A percentile compares a stretch with the other conserved stretches of the same genome.
Conservation (phyloP, 352 stramenopile species). For the Phytophthora aleatoria region DNA sequence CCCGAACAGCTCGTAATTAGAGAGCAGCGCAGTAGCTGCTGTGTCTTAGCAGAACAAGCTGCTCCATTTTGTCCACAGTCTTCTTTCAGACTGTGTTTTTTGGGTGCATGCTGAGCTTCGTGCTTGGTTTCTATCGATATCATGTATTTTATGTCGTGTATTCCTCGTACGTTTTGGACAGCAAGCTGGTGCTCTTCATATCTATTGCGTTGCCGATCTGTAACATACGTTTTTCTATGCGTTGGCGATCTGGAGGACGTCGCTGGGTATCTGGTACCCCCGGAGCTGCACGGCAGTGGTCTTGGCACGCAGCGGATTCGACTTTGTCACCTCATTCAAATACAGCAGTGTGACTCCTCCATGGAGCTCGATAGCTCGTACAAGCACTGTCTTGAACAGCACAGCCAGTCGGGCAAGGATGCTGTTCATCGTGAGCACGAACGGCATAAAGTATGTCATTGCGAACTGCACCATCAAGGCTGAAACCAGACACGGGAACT, state of each 20-base stretch:
- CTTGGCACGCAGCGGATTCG: constrained; percentile 78
- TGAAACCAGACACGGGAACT: constrained; percentile 16
- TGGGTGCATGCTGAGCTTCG: constrained; percentile 7
- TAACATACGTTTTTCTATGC: constrained; percentile 27
- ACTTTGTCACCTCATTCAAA: constrained; percentile 78
- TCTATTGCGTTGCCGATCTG: constrained; percentile 10
- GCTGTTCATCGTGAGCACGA: constrained; percentile 79
- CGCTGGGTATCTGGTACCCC: constrained; percentile 60
- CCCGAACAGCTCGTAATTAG: constrained; percentile 32
- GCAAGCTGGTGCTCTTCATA: constrained; percentile 1
- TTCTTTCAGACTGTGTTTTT: constrained; percentile 11
- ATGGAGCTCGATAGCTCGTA: constrained; percentile 67
- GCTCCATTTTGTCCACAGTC: constrained; percentile 26
- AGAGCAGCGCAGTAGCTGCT: constrained; percentile 8
- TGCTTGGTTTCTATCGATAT: constrained; percentile 28
- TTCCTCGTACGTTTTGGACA: constrained; percentile 4
- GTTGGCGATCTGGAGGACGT: constrained; percentile 62
- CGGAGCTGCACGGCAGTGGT: constrained; percentile 73
- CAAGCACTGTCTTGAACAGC: constrained; percentile 66
- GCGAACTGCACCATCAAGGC: constrained; percentile 72
- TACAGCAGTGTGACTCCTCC: constrained; percentile 75
- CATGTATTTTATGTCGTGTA: constrained; percentile 43
- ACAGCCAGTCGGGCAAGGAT: constrained; percentile 67
- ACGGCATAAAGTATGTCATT: constrained; percentile 91
- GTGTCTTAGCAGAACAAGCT: constrained; percentile 16